Evolutionary conservation across 1,139 yeast species (phyloP).

Genomic region (Zygosaccharomyces sapae): DNA sequence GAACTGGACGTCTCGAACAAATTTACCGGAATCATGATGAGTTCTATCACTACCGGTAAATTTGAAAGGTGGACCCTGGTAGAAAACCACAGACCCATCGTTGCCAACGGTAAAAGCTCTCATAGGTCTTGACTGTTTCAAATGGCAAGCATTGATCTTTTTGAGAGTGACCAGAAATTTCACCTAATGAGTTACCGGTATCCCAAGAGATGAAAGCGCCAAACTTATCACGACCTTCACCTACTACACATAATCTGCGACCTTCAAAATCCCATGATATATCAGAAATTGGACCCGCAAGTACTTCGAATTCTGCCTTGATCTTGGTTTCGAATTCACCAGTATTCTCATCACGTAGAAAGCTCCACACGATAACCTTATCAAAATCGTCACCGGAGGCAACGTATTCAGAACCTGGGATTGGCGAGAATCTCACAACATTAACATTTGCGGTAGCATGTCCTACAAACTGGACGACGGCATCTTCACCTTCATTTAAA

Average conservation of each 20-base stretch:
- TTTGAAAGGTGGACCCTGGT: slow-evolving; percentile 90
- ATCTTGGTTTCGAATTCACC: slow-evolving; percentile 48
- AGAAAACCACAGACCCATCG: slow-evolving; percentile 79
- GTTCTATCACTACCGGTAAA: slow-evolving; percentile 70
- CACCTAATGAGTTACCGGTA: slow-evolving; percentile 93
- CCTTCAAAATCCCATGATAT: slow-evolving; percentile 93
- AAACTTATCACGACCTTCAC: slow-evolving; percentile 85
- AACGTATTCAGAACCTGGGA: slow-evolving; percentile 67
- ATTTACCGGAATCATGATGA: slow-evolving; percentile 59
- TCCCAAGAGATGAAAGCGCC: slow-evolving; percentile 95
- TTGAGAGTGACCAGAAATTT: slow-evolving; percentile 89
- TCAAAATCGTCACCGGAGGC: slow-evolving; percentile 94
- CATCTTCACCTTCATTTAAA: slow-evolving; percentile 42
- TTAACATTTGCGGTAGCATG: slow-evolving; percentile 65
- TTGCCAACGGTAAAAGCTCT: slow-evolving; percentile 92
- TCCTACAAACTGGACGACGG: slow-evolving; percentile 57
- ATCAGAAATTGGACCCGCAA: slow-evolving; percentile 78
- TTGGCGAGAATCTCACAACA: slow-evolving; percentile 79
- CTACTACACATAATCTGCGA: slow-evolving; percentile 84
- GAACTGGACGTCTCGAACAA: slow-evolving; percentile 75
- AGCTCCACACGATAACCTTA: slow-evolving; percentile 82
- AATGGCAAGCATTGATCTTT: slow-evolving; percentile 75
- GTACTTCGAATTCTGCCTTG: slow-evolving; percentile 78
- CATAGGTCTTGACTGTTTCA: slow-evolving; percentile 86
- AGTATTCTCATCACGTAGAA: slow-evolving; percentile 20